Evolutionary conservation across 31 red algal species (phyloP).

Genomic region (Odonthalia washingtoniensis): DNA sequence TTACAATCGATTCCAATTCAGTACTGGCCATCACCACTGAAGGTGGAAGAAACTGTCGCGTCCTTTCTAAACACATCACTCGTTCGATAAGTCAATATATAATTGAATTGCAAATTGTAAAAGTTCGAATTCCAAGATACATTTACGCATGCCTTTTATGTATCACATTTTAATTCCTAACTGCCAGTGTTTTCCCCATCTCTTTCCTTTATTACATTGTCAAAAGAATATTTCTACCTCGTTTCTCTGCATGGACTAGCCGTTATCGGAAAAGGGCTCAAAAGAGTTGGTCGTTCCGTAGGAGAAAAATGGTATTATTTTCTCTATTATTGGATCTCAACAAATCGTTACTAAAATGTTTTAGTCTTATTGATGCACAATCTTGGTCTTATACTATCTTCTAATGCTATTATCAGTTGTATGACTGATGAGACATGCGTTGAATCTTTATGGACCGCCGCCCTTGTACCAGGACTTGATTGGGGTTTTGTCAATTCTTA

Average conservation of each 20-base stretch:
- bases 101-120: constrained; percentile 22
- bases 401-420: constrained; percentile 71
- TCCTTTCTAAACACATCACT: constrained; percentile 60
- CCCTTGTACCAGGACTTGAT: constrained; percentile 69
- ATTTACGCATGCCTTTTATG: constrained; percentile 10
- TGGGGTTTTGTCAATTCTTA: constrained; percentile 79
- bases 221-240: constrained; percentile 11
- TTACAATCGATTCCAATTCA: too few relatives aligned
- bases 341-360: constrained; percentile 69
- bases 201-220: not conserved
- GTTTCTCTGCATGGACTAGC: constrained; percentile 18
- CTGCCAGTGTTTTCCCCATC: not conserved
- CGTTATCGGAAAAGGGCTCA: constrained; percentile 28
- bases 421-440: constrained; percentile 77
- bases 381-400: constrained; percentile 59
- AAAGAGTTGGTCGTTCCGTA: constrained; percentile 42
- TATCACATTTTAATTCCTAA: constrained; percentile 1
- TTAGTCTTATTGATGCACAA: constrained; percentile 61
- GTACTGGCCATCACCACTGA: too few relatives aligned
- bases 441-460: constrained; percentile 75
- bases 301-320: constrained; percentile 68
- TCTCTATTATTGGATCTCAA: constrained; percentile 79
- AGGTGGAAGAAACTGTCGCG: constrained; percentile 38
- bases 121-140: constrained; percentile 14
- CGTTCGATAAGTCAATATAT: constrained; percentile 24